These are phyloP conservation scores for Penicillium coffeae DNA, from an alignment of 495 filamentous ascomycete species.

Conservation along the genomic window DNA sequence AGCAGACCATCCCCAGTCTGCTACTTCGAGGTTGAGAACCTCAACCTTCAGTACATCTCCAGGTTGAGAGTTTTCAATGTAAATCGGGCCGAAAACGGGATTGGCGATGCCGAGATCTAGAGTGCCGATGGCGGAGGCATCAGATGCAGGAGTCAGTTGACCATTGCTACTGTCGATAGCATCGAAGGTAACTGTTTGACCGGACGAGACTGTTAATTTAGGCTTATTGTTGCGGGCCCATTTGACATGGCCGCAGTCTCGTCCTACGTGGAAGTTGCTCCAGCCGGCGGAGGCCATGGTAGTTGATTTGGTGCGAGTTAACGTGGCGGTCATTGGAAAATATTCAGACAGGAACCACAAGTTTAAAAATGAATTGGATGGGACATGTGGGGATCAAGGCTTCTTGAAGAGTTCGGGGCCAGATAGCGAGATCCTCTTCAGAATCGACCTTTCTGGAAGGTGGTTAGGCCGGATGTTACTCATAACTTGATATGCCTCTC, in stretches of 20 bases:
- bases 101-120: constrained; percentile 44
- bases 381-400: neutral
- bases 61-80: constrained; percentile 40
- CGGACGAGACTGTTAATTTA: constrained; percentile 43
- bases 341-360: neutral
- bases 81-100: constrained; percentile 48
- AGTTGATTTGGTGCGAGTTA: constrained; percentile 20
- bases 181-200: constrained; percentile 43
- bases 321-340: constrained; percentile 15
- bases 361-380: neutral
- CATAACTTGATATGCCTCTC: constrained; percentile 1
- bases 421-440: constrained; percentile 21
- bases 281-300: constrained; percentile 20
- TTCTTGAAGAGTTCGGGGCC: neutral
- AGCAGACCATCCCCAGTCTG: constrained; percentile 49
- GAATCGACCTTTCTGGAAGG: constrained; percentile 28
- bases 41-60: constrained; percentile 50
- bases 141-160: constrained; percentile 38
- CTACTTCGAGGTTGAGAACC: constrained; percentile 38
- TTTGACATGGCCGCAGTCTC: constrained; percentile 40
- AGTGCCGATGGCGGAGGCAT: constrained; percentile 34
- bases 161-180: constrained; percentile 49
- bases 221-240: constrained; percentile 47
- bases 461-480: constrained; percentile 17
- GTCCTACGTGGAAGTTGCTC: constrained; percentile 38